These are phyloP conservation scores for Pyrenula aspistea DNA, from an alignment of 495 filamentous ascomycete genomes.

Conservation along the genomic window DNA sequence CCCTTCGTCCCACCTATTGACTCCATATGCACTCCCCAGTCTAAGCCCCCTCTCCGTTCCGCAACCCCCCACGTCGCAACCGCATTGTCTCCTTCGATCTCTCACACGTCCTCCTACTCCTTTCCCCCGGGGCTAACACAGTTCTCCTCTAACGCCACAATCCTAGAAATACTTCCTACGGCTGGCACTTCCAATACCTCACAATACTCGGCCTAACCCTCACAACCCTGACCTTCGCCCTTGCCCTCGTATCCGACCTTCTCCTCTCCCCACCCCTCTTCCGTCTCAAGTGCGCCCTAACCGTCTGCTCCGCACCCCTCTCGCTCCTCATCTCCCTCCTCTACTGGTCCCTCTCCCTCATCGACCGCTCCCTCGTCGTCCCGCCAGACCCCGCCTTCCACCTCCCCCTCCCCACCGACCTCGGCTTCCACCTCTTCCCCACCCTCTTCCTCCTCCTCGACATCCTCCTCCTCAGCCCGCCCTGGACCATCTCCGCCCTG, in stretches of 20 bases:
- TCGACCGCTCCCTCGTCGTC: constrained; percentile 48
- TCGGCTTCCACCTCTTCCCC: constrained; percentile 72
- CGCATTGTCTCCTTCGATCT: constrained; percentile 4
- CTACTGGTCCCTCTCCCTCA: constrained; percentile 63
- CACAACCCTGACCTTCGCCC: constrained; percentile 53
- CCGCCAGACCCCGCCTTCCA: constrained; percentile 15
- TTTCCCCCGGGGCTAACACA: not conserved
- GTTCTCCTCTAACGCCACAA: constrained; percentile 4
- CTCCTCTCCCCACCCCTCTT: constrained; percentile 55
- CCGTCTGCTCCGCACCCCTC: constrained; percentile 62
- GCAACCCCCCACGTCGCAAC: not conserved
- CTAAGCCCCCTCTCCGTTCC: too few species aligned
- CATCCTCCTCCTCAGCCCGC: constrained; percentile 64
- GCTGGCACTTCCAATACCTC: constrained; percentile 75
- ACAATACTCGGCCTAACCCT: constrained; percentile 72
- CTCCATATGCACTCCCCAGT: too few species aligned
- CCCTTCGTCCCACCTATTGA: too few species aligned
- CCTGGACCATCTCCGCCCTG: constrained; percentile 57
- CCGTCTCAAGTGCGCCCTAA: constrained; percentile 58
- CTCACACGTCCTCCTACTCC: constrained; percentile 1
- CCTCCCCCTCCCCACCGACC: constrained; percentile 32
- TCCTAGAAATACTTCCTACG: constrained; percentile 54
- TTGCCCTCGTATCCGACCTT: constrained; percentile 66
- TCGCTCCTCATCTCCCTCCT: constrained; percentile 74
- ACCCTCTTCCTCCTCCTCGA: constrained; percentile 60